phyloP scores from a whole-genome alignment of 2,329 filamentous ascomycete genomes.

The Talaromyces sp. region DNA sequence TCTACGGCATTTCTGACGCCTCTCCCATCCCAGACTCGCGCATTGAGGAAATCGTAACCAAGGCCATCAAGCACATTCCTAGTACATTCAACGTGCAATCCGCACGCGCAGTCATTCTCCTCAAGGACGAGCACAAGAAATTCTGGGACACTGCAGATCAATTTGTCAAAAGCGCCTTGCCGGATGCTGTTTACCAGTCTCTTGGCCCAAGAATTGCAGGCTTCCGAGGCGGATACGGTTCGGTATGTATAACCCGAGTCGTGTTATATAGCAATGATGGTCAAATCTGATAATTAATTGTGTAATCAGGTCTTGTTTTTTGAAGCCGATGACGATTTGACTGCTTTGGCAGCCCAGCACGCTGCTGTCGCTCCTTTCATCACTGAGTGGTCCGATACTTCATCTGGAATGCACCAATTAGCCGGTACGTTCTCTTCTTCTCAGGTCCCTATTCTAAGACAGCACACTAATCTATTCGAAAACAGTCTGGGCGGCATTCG shows the following conservation, averaged over 20 bases:
- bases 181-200: slow-evolving; percentile 47
- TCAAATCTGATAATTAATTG: not conserved
- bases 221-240: slow-evolving; percentile 72
- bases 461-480: not conserved
- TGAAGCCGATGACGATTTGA: slow-evolving; percentile 10
- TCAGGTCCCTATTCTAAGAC: not conserved
- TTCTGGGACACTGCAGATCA: slow-evolving; percentile 67
- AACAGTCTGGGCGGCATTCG: slow-evolving; percentile 15
- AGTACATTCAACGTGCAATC: slow-evolving; percentile 57
- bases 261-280: not conserved
- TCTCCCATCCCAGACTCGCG: slow-evolving; percentile 30
- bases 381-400: slow-evolving; percentile 13
- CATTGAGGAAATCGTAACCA: slow-evolving; percentile 27
- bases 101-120: slow-evolving; percentile 69
- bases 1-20: slow-evolving; percentile 27
- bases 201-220: slow-evolving; percentile 33
- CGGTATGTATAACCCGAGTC: slow-evolving; percentile 49
- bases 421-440: slow-evolving; percentile 21
- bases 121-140: slow-evolving; percentile 76
- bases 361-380: not conserved
- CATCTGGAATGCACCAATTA: slow-evolving; percentile 14
- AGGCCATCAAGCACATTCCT: slow-evolving; percentile 68
- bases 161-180: slow-evolving; percentile 61
- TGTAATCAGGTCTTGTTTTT: slow-evolving; percentile 12
- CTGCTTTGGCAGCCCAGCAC: slow-evolving; percentile 1